phyloP scores from a whole-genome alignment of 768 basidiomycete species.

The Suillus alpinus region DNA sequence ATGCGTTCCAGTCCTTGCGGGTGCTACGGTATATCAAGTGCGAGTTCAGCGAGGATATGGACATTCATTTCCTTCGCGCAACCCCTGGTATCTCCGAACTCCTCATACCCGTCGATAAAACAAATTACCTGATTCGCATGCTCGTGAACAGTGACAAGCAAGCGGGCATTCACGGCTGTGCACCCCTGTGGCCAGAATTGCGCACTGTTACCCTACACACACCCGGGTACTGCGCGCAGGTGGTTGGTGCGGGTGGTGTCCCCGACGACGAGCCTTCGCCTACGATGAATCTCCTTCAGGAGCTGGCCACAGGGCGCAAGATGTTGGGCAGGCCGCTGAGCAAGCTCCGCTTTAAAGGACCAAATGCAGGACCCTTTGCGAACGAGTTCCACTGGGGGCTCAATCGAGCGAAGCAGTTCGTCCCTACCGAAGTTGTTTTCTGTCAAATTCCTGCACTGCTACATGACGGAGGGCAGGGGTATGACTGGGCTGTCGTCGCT shows the following conservation, averaged over 20 bases:
- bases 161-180: slow-evolving; percentile 23
- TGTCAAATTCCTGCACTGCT: slow-evolving; percentile 22
- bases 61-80: slow-evolving; percentile 28
- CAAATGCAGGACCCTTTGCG: slow-evolving; percentile 26
- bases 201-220: slow-evolving; percentile 28
- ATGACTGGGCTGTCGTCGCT: slow-evolving; percentile 28
- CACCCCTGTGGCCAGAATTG: slow-evolving; percentile 29
- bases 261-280: slow-evolving; percentile 29
- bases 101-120: slow-evolving; percentile 27
- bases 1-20: slow-evolving; percentile 27
- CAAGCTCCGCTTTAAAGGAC: slow-evolving; percentile 27
- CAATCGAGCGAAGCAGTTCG: slow-evolving; percentile 24
- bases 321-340: slow-evolving; percentile 19
- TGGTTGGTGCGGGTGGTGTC: slow-evolving; percentile 15
- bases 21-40: slow-evolving; percentile 28
- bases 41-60: slow-evolving; percentile 30
- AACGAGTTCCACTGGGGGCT: slow-evolving; percentile 30
- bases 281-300: slow-evolving; percentile 28
- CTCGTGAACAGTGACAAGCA: slow-evolving; percentile 35
- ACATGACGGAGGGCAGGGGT: slow-evolving; percentile 23
- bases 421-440: slow-evolving; percentile 18
- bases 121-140: slow-evolving; percentile 28
- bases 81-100: slow-evolving; percentile 32
- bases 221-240: slow-evolving; percentile 23
- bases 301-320: slow-evolving; percentile 21